Conservation (phyloP, 192 early-diverging fungal genomes). For the Martensiomyces pterosporus region DNA sequence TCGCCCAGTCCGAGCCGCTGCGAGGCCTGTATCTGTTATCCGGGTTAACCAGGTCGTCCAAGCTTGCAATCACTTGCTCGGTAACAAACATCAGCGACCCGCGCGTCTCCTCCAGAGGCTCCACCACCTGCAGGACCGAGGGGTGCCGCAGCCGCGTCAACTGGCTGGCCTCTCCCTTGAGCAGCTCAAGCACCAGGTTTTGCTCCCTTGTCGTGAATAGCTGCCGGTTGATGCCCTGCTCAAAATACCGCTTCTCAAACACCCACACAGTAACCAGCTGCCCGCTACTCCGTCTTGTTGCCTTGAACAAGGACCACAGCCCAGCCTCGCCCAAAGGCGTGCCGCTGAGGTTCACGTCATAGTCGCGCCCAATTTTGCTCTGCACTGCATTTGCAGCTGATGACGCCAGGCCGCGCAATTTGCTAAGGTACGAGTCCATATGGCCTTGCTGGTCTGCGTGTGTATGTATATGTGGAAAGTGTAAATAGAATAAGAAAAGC, state of each 20-base stretch:
- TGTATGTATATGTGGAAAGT: slow-evolving; percentile 1
- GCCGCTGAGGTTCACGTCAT: slow-evolving; percentile 14
- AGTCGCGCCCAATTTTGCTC: slow-evolving; percentile 42
- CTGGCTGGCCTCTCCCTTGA: slow-evolving; percentile 64
- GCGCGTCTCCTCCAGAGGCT: slow-evolving; percentile 66
- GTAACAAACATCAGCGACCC: slow-evolving; percentile 69
- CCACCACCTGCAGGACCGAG: slow-evolving; percentile 67
- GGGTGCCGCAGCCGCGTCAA: slow-evolving; percentile 75
- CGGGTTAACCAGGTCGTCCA: slow-evolving; percentile 61
- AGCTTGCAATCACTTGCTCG: slow-evolving; percentile 62
- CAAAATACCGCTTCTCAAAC: slow-evolving; percentile 70
- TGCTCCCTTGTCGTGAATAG: slow-evolving; percentile 44
- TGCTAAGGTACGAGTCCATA: slow-evolving; percentile 46
- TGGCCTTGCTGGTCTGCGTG: too few relatives aligned
- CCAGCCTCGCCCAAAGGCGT: slow-evolving; percentile 37
- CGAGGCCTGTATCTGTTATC: slow-evolving; percentile 33
- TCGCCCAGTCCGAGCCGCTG: slow-evolving; percentile 13
- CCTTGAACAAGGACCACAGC: slow-evolving; percentile 69
- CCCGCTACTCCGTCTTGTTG: slow-evolving; percentile 54
- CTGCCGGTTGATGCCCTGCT: slow-evolving; percentile 50
- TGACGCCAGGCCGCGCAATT: slow-evolving; percentile 43
- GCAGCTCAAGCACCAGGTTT: slow-evolving; percentile 52
- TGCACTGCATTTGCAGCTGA: slow-evolving; percentile 40
- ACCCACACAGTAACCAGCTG: slow-evolving; percentile 68
- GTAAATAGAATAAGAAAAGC: not conserved